Base-by-base conservation (phyloP, 2,329 filamentous ascomycete species). In the Penicillium nordicum region DNA sequence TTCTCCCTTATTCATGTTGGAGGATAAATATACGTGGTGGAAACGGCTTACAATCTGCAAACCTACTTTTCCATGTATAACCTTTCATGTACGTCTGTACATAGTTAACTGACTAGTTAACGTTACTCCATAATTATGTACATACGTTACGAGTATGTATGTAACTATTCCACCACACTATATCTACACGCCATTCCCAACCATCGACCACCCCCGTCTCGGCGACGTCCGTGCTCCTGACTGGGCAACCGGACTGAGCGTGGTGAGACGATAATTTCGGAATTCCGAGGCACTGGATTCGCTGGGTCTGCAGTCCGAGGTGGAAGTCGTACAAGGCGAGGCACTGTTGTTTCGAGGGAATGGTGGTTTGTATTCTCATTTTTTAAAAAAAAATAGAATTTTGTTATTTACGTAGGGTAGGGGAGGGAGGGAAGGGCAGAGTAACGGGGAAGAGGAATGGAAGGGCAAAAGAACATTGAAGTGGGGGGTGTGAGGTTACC, bases 251-350 rank as follows among this genome's bases (percentile, higher is more conserved):
- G 50, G 50, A 53, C 45, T 54, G 44, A 18, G 55, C 45, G 38
- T 50, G 50, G 51, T 55, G 51, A 54, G 55, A 57, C 51, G 55
- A 38, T 44, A 45, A 55, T 45, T 55, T 57, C 51, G 51, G 55
- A 57, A 57, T 57, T 57, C 55, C 55, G 55, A 57, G 45, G 45
- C 45, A 50, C 55, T 55, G 51, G 55, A 57, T 57, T 57, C 55
- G 55, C 21, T 55, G 55, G 44, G 9, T 52, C 48, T 52, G 42
- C 48, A 55, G 53, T 55, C 53, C 36, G 53, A 46, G 27, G 8
- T 41, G 18, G 45, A 49, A 30, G 55, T 57, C 36, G 55, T 55
- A 57, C 55, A 55, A 36, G 40, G 25, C 25, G 55, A 57, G 44
- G 44, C 18, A 55, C 34, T 44, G 50, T 18, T 32, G 34, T 42